Percentiles rank a stretch among this genome's conserved stretches.
These are phyloP conservation scores for Endocalyx cinctus DNA, from an alignment of 2,329 filamentous ascomycete genomes.

Conservation along the genomic window DNA sequence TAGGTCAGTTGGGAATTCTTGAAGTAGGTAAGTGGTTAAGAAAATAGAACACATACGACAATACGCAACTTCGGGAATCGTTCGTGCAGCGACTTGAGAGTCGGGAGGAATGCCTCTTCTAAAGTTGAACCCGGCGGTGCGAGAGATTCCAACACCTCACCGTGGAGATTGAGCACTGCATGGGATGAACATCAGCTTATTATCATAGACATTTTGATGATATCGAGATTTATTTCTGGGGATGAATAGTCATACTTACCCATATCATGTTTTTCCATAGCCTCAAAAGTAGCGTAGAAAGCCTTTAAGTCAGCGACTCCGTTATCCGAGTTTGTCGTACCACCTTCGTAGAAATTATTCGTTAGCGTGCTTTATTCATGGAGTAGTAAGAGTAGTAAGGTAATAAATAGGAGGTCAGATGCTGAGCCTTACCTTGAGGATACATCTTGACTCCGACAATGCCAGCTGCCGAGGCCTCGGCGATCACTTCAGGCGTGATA, in stretches of 20 bases:
- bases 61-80: conserved; percentile 69
- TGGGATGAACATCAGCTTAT: background rate
- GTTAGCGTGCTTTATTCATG: too few species aligned
- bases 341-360: too few species aligned
- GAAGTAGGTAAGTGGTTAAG: background rate
- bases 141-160: conserved; percentile 60
- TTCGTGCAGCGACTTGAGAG: conserved; percentile 65
- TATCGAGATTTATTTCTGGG: too few species aligned
- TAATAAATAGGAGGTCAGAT: conserved; percentile 23
- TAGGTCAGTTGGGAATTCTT: too few species aligned
- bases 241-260: too few species aligned
- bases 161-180: conserved; percentile 91
- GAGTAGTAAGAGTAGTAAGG: conserved; percentile 13
- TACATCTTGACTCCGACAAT: conserved; percentile 71
- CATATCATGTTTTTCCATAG: conserved; percentile 79
- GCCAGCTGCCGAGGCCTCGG: conserved; percentile 66
- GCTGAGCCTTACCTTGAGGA: conserved; percentile 36
- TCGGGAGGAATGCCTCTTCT: conserved; percentile 69
- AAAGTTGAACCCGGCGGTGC: conserved; percentile 43
- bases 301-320: conserved; percentile 66
- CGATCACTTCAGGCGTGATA: conserved; percentile 65
- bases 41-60: conserved; percentile 28
- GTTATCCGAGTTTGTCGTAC: conserved; percentile 62
- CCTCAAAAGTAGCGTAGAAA: conserved; percentile 77
- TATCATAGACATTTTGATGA: too few species aligned